A percentile compares a stretch with the other conserved stretches of the same genome.
Conservation (phyloP, 2,329 filamentous ascomycete species). For the Pseudocercospora pini-densiflorae region DNA sequence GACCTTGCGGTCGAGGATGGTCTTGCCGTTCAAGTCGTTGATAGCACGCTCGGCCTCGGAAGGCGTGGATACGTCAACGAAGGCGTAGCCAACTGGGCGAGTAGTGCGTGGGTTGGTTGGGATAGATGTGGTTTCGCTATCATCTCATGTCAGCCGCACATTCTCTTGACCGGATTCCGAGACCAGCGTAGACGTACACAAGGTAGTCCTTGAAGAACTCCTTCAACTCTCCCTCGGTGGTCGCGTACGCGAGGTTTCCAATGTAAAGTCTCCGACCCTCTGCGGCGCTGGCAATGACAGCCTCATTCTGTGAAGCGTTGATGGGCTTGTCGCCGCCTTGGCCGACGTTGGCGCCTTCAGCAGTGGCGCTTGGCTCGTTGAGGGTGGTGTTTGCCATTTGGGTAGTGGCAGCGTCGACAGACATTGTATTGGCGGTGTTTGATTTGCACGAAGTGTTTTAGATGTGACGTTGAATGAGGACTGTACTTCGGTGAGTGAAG, state of each 20-base stretch:
- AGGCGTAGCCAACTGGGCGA: constrained; percentile 97
- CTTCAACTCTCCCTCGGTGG: constrained; percentile 99
- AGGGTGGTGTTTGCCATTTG: constrained; percentile 68
- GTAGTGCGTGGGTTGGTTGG: constrained; percentile 99
- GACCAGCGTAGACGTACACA: constrained; percentile 72
- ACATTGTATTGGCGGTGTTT: constrained; percentile 74
- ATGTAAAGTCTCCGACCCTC: constrained; percentile 99
- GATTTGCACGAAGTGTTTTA: constrained; percentile 53
- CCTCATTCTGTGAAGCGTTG: constrained; percentile 79
- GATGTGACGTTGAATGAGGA: constrained; percentile 16
- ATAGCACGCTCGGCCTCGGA: constrained; percentile 96
- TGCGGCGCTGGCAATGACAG: constrained; percentile 94
- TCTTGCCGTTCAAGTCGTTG: constrained; percentile 91
- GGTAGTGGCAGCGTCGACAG: constrained; percentile 82
- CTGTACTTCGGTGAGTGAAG: constrained; percentile 35
- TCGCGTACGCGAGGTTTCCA: constrained; percentile 99
- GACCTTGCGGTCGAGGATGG: constrained; percentile 98
- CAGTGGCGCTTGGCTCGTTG: constrained; percentile 60
- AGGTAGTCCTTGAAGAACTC: constrained; percentile 99
- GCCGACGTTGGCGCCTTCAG: constrained; percentile 58
- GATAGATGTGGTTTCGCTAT: constrained; percentile 96
- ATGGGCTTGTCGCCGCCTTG: constrained; percentile 65
- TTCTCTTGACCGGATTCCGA: neutral
- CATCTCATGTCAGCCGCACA: constrained; percentile 29
- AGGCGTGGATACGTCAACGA: constrained; percentile 95